A percentile compares a stretch with the other conserved stretches of the same genome.
These are phyloP conservation scores for Trichoderma sp. DNA, from an alignment of 2,329 filamentous ascomycete species.

Conservation along the genomic window DNA sequence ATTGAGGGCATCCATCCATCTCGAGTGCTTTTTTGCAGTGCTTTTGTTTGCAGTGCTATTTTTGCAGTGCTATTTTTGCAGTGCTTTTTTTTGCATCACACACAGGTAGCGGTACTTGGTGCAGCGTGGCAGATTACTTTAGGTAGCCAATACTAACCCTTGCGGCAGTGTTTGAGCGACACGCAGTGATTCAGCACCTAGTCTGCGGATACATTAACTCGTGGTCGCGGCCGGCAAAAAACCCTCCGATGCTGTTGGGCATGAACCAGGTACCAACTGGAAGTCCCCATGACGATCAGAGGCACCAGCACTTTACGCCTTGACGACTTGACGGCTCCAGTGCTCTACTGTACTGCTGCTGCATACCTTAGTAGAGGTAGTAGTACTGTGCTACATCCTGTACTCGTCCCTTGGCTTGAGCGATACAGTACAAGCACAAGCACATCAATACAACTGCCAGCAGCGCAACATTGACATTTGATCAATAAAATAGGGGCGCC, in stretches of 20 bases:
- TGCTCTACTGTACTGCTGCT: too few relatives aligned
- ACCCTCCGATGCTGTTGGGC: not conserved
- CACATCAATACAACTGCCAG: not conserved
- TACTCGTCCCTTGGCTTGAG: not conserved
- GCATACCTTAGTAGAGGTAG: not conserved
- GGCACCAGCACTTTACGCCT: not conserved
- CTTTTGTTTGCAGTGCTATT: too few relatives aligned
- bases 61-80: too few relatives aligned
- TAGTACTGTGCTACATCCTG: not conserved
- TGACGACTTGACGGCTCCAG: not conserved
- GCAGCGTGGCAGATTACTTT: too few relatives aligned
- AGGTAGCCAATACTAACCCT: too few relatives aligned
- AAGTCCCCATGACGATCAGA: not conserved
- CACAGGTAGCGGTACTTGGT: not conserved
- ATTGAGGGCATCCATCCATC: not conserved
- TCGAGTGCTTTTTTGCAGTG: too few relatives aligned
- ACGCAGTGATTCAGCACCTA: not conserved
- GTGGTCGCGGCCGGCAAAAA: not conserved
- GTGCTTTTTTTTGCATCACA: too few relatives aligned
- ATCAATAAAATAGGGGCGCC: conserved; percentile 11
- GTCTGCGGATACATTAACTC: not conserved
- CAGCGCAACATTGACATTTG: not conserved
- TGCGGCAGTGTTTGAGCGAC: not conserved
- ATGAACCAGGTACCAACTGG: not conserved
- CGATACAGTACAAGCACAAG: not conserved